These are phyloP conservation scores for Penicillium hesseltinei DNA, from an alignment of 2,329 filamentous ascomycete species.

Conservation along the genomic window DNA sequence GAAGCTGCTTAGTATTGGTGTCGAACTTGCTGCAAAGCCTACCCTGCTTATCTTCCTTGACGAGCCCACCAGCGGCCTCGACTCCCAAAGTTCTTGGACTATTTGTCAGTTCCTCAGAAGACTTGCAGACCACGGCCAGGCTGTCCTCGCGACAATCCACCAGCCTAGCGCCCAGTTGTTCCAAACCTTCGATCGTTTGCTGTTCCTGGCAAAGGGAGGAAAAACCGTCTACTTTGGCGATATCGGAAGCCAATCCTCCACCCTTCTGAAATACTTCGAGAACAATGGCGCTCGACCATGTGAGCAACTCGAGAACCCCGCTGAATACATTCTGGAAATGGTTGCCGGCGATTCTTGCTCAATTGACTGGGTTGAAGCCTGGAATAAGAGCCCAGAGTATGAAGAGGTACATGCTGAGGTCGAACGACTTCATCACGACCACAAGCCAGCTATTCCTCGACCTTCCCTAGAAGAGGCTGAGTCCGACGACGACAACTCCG, in stretches of 20 bases:
- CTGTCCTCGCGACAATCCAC: conserved; percentile 88
- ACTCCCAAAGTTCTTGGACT: conserved; percentile 85
- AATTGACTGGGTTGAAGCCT: conserved; percentile 61
- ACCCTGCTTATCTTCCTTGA: conserved; percentile 85
- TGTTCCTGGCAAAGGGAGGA: conserved; percentile 62
- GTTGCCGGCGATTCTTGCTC: conserved; percentile 44
- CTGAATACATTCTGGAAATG: conserved; percentile 68
- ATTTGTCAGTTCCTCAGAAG: conserved; percentile 81
- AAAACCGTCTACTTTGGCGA: conserved; percentile 67
- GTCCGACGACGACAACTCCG: conserved; percentile 52
- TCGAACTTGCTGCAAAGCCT: conserved; percentile 89
- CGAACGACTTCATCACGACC: conserved; percentile 49
- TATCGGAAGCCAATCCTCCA: conserved; percentile 57
- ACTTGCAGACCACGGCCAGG: conserved; percentile 79
- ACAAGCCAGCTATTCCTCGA: conserved; percentile 53
- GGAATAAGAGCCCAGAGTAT: conserved; percentile 58
- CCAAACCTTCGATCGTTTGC: conserved; percentile 67
- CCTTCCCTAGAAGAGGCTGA: background rate
- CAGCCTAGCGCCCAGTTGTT: conserved; percentile 89
- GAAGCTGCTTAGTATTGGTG: conserved; percentile 79
- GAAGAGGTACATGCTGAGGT: conserved; percentile 56
- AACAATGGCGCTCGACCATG: conserved; percentile 59
- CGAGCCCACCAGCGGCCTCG: conserved; percentile 78
- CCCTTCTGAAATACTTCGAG: conserved; percentile 62
- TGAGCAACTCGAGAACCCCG: conserved; percentile 63